Evolutionary conservation across 2,329 filamentous ascomycete species (phyloP).

Genomic region (Neofusicoccum kwambonambiense): DNA sequence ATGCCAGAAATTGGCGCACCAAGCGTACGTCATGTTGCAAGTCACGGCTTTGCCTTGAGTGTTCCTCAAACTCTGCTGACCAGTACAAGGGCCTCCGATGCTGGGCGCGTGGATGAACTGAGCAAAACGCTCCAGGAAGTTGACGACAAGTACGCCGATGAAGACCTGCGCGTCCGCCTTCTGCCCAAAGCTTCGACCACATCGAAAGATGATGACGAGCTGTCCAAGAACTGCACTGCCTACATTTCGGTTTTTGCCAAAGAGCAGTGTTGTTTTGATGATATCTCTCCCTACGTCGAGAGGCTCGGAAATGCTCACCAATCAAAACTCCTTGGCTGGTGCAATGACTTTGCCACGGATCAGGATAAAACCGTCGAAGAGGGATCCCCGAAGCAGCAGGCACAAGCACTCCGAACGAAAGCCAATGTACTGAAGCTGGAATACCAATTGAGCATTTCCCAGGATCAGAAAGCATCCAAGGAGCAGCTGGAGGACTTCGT

Average conservation of each 20-base stretch:
- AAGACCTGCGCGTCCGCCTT: conserved; percentile 7
- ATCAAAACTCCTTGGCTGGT: conserved; percentile 8
- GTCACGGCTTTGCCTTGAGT: no score
- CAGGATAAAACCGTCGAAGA: neutral
- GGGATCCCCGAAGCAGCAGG: neutral
- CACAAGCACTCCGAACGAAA: conserved; percentile 1
- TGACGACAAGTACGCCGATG: neutral
- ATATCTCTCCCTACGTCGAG: conserved; percentile 13
- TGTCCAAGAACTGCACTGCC: neutral
- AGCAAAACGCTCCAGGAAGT: neutral
- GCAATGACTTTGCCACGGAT: neutral
- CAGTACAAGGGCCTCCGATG: neutral
- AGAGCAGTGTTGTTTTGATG: conserved; percentile 14
- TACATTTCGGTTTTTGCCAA: conserved; percentile 5
- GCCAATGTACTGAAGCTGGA: conserved; percentile 12
- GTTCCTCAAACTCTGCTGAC: neutral
- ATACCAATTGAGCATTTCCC: conserved; percentile 10
- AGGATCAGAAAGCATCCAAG: neutral
- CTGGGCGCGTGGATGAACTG: neutral
- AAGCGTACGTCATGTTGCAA: conserved; percentile 1
- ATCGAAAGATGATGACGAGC: neutral
- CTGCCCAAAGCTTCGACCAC: neutral
- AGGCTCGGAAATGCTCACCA: neutral
- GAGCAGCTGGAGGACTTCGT: conserved; percentile 6
- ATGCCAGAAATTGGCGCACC: neutral